These are phyloP conservation scores for Leptoxyphium fumago DNA, from an alignment of 2,329 filamentous ascomycete species.

Conservation along the genomic window DNA sequence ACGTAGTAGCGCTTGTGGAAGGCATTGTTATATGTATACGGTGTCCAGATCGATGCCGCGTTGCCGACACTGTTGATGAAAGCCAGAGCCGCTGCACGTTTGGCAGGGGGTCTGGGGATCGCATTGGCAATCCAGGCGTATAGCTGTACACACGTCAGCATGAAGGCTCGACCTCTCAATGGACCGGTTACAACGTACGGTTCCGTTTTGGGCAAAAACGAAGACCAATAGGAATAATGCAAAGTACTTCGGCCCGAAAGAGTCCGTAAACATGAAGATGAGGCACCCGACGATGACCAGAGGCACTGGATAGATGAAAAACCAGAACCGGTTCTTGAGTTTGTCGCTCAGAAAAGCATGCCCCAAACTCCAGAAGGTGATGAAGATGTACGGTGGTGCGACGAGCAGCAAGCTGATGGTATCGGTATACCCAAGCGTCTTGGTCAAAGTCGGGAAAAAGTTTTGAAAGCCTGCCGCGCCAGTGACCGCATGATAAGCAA, in stretches of 20 bases:
- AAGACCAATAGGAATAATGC: slow-evolving; percentile 42
- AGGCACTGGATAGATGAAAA: slow-evolving; percentile 38
- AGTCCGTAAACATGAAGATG: slow-evolving; percentile 38
- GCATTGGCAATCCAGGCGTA: slow-evolving; percentile 69
- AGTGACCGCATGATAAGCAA: slow-evolving; percentile 35
- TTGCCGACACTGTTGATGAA: slow-evolving; percentile 65
- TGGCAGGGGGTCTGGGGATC: slow-evolving; percentile 60
- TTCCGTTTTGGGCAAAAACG: slow-evolving; percentile 41
- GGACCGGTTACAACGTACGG: slow-evolving; percentile 9
- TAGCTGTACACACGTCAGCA: slow-evolving; percentile 25
- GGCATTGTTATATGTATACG: slow-evolving; percentile 22
- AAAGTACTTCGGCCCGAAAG: slow-evolving; percentile 41
- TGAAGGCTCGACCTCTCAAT: neutral
- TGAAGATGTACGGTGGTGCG: slow-evolving; percentile 40
- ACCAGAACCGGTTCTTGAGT: slow-evolving; percentile 34
- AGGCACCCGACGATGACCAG: slow-evolving; percentile 37
- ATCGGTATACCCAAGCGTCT: slow-evolving; percentile 28
- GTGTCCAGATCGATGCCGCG: slow-evolving; percentile 47
- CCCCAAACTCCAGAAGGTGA: slow-evolving; percentile 27
- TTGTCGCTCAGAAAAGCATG: slow-evolving; percentile 33
- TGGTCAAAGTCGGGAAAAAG: slow-evolving; percentile 40
- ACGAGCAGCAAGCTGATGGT: slow-evolving; percentile 37
- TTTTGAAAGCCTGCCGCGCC: slow-evolving; percentile 40
- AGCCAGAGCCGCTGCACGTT: slow-evolving; percentile 56
- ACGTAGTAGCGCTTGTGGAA: slow-evolving; percentile 15